These are phyloP conservation scores for Termitomyces sp. DNA, from an alignment of 768 basidiomycete species.

Conservation along the genomic window DNA sequence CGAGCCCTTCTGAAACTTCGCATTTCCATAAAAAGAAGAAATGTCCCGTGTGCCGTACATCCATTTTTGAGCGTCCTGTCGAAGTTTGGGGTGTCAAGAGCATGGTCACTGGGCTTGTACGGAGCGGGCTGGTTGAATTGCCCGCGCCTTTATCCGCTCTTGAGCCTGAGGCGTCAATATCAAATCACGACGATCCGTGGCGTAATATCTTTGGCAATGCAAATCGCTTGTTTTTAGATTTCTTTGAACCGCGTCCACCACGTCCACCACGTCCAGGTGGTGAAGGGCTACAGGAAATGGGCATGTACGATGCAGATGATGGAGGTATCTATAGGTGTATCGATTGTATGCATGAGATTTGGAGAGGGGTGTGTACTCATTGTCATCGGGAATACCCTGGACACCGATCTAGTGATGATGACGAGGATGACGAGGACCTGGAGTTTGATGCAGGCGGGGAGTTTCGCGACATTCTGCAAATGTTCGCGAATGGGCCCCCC, in stretches of 20 bases:
- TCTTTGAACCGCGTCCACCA: conserved; percentile 12
- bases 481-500: not conserved
- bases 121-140: conserved; percentile 46
- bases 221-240: conserved; percentile 15
- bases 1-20: conserved; percentile 24
- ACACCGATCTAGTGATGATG: conserved; percentile 36
- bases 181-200: conserved; percentile 53
- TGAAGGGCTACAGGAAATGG: conserved; percentile 38
- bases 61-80: conserved; percentile 54
- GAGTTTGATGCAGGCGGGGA: conserved; percentile 19
- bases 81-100: conserved; percentile 71
- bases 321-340: conserved; percentile 73
- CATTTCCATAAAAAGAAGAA: conserved; percentile 57
- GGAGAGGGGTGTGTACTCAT: conserved; percentile 56
- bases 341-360: conserved; percentile 77
- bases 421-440: conserved; percentile 31
- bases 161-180: conserved; percentile 16
- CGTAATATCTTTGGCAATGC: conserved; percentile 48
- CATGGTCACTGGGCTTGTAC: conserved; percentile 47
- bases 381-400: conserved; percentile 61
- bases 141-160: conserved; percentile 17
- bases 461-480: conserved; percentile 2
- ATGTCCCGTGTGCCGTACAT: conserved; percentile 71
- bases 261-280: conserved; percentile 18
- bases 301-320: conserved; percentile 70